Percentiles rank a stretch among this genome's conserved stretches.
phyloP scores from a whole-genome alignment of 1,139 yeast species.

The Nakaseomyces sp. region DNA sequence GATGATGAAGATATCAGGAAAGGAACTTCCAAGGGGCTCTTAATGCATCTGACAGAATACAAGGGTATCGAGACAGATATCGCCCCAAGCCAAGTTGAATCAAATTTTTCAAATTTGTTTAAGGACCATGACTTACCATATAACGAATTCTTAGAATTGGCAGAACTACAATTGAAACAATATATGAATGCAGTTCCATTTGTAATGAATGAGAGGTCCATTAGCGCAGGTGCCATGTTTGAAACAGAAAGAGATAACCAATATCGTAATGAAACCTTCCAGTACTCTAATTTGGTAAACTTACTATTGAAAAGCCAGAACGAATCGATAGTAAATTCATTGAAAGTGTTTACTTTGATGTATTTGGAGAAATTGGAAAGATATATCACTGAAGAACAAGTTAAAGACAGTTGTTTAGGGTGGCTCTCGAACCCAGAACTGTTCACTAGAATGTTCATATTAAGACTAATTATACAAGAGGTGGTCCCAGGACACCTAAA shows the following conservation, averaged over 20 bases:
- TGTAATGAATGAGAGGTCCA: neutral
- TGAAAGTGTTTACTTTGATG: neutral
- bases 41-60: conserved; percentile 12
- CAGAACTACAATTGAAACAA: neutral
- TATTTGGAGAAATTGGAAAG: neutral
- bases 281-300: conserved; percentile 7
- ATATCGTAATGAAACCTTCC: conserved; percentile 37
- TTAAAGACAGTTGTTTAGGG: conserved; percentile 1
- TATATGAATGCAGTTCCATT: neutral
- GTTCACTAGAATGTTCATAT: conserved; percentile 1
- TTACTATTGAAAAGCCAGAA: neutral
- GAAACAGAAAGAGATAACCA: conserved; percentile 46
- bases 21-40: conserved; percentile 36
- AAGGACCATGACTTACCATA: neutral
- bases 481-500: neutral
- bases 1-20: conserved; percentile 44
- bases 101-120: neutral
- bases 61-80: neutral
- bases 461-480: neutral
- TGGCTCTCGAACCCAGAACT: neutral
- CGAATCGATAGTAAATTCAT: neutral
- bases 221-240: conserved; percentile 33
- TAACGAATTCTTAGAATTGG: neutral
- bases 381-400: neutral
- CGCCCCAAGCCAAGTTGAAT: neutral